These are phyloP conservation scores for Corchorus capsularis DNA, from an alignment of 345 rosid genomes.

Conservation along the genomic window DNA sequence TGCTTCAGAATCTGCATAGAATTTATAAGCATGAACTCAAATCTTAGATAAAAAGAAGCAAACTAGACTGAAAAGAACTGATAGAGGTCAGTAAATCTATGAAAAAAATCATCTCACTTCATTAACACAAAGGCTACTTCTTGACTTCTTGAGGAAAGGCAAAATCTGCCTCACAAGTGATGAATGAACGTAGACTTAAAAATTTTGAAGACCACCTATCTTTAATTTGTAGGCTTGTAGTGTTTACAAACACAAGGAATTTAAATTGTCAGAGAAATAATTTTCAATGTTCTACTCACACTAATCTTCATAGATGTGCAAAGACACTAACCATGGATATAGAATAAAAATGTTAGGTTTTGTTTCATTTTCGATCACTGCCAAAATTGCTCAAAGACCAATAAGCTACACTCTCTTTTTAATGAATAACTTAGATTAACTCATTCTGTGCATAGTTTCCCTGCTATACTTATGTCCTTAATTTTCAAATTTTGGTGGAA, in stretches of 20 bases:
- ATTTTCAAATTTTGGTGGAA: not conserved
- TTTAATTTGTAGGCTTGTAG: not conserved
- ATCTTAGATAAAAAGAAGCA: not conserved
- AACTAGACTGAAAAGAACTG: not conserved
- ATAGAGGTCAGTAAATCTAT: not conserved
- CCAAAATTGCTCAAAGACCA: not conserved
- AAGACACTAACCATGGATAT: not conserved
- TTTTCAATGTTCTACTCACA: not conserved
- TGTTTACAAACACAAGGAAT: not conserved
- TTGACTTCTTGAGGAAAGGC: not conserved
- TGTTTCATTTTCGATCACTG: constrained; percentile 1
- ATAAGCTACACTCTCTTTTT: not conserved
- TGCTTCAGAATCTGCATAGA: constrained; percentile 14
- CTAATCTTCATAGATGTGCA: not conserved
- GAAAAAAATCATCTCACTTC: not conserved
- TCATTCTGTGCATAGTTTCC: not conserved
- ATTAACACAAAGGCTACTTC: not conserved
- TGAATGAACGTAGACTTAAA: not conserved
- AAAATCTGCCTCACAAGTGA: not conserved
- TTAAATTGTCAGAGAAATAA: not conserved
- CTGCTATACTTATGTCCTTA: not conserved
- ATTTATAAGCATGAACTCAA: constrained; percentile 18
- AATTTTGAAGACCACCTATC: not conserved
- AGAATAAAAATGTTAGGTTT: not conserved
- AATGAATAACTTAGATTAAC: not conserved